phyloP scores from a whole-genome alignment of 2,329 filamentous ascomycete genomes.

The Zelopaecilomyces penicillatus region DNA sequence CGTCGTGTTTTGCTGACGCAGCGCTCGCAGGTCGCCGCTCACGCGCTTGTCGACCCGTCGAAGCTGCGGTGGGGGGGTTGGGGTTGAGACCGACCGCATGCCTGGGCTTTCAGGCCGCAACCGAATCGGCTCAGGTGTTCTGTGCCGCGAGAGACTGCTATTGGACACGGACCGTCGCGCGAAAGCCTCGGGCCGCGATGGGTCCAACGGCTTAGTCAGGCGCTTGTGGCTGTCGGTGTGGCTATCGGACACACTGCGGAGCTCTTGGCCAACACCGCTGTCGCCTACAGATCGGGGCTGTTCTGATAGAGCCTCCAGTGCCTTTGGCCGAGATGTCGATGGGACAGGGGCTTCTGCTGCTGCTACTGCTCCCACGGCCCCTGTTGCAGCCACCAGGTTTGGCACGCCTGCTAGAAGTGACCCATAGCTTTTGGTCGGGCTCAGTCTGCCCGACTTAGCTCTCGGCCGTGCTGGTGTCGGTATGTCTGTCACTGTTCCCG shows the following conservation, averaged over 20 bases:
- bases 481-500: conserved; percentile 10
- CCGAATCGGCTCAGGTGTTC: conserved; percentile 45
- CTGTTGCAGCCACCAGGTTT: neutral
- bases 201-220: conserved; percentile 2
- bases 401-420: conserved; percentile 10
- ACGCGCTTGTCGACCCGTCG: conserved; percentile 58
- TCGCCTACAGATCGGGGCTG: neutral
- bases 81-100: conserved; percentile 27
- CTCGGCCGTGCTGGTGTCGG: conserved; percentile 1
- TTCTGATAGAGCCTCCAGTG: too few relatives aligned
- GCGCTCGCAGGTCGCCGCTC: conserved; percentile 61
- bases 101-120: conserved; percentile 57
- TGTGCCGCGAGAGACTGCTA: conserved; percentile 41
- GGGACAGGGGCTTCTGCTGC: conserved; percentile 12
- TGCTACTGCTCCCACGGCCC: neutral
- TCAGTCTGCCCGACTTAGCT: conserved; percentile 2
- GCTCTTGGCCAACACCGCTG: conserved; percentile 1
- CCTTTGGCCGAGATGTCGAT: too few relatives aligned
- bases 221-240: conserved; percentile 2
- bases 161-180: conserved; percentile 43
- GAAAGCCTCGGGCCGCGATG: conserved; percentile 17
- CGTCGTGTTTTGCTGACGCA: conserved; percentile 39
- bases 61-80: conserved; percentile 54
- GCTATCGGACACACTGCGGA: conserved; percentile 31
- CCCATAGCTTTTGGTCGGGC: conserved; percentile 21